A percentile compares a stretch with the other conserved stretches of the same genome.
phyloP scores from a whole-genome alignment of 2,329 filamentous ascomycete genomes.

The Thelonectria rubi region DNA sequence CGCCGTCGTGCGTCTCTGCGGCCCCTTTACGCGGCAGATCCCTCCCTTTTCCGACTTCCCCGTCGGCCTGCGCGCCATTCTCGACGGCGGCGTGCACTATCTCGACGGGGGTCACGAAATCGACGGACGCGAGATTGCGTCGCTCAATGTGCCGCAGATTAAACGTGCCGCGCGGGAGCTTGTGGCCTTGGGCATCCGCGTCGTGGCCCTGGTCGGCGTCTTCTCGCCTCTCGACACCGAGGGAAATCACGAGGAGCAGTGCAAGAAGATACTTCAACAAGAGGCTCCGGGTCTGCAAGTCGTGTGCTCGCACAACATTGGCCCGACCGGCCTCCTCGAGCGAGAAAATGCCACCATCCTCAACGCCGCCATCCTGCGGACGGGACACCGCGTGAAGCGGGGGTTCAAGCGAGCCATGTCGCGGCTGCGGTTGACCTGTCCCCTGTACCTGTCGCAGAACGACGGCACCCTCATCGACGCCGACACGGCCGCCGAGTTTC shows the following conservation, averaged over 20 bases:
- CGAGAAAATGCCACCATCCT: slow-evolving; percentile 65
- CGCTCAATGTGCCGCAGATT: slow-evolving; percentile 51
- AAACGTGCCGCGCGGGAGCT: slow-evolving; percentile 46
- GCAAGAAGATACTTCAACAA: slow-evolving; percentile 49
- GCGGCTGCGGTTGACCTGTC: slow-evolving; percentile 52
- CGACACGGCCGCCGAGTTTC: slow-evolving; percentile 56
- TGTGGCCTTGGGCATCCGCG: slow-evolving; percentile 46
- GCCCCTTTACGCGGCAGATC: slow-evolving; percentile 54
- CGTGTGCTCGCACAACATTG: slow-evolving; percentile 56
- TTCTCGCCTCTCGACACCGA: slow-evolving; percentile 57
- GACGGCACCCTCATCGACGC: slow-evolving; percentile 62
- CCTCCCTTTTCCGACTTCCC: slow-evolving; percentile 59
- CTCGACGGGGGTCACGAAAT: slow-evolving; percentile 59
- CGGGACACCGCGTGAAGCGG: slow-evolving; percentile 56
- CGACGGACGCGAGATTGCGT: slow-evolving; percentile 56
- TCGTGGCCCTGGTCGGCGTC: slow-evolving; percentile 55
- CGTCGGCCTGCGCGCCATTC: slow-evolving; percentile 49
- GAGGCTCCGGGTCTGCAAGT: slow-evolving; percentile 48
- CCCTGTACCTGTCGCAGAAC: slow-evolving; percentile 61
- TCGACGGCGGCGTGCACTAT: slow-evolving; percentile 53
- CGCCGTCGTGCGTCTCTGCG: slow-evolving; percentile 57
- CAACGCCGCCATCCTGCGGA: slow-evolving; percentile 61
- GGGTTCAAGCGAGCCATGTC: slow-evolving; percentile 58
- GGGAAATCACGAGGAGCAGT: slow-evolving; percentile 52
- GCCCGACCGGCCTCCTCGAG: slow-evolving; percentile 54